Conservation (phyloP, 2,329 filamentous ascomycete genomes). For the Pezicula carpinea region DNA sequence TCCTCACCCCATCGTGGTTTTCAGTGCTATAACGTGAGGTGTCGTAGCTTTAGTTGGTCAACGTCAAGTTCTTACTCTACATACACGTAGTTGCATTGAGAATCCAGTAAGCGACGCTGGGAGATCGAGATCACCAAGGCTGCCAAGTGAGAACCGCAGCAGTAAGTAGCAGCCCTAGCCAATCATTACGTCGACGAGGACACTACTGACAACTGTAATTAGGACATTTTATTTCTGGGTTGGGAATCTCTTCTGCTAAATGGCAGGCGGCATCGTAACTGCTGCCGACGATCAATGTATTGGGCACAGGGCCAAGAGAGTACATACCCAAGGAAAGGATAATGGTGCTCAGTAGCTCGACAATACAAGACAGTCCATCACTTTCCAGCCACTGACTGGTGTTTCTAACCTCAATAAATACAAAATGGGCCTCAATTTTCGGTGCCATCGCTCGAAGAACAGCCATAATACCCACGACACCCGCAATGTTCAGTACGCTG, state of each 20-base stretch:
- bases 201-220: conserved; percentile 38
- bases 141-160: conserved; percentile 38
- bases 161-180: conserved; percentile 38
- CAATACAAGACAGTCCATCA: conserved; percentile 42
- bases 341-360: conserved; percentile 39
- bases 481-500: conserved; percentile 27
- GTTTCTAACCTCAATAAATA: conserved; percentile 42
- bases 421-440: conserved; percentile 37
- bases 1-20: too few species aligned
- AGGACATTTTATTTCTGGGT: conserved; percentile 35
- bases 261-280: conserved; percentile 42
- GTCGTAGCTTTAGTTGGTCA: too few species aligned
- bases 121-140: conserved; percentile 32
- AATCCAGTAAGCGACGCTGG: conserved; percentile 38
- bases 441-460: conserved; percentile 35
- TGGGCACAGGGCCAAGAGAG: conserved; percentile 26
- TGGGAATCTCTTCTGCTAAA: conserved; percentile 43
- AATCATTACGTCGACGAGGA: conserved; percentile 40
- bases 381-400: conserved; percentile 37
- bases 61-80: too few species aligned
- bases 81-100: conserved; percentile 41
- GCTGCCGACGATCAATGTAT: conserved; percentile 27
- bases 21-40: too few species aligned
- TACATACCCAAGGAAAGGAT: conserved; percentile 32
- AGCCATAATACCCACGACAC: conserved; percentile 36